A percentile compares a stretch with the other conserved stretches of the same genome.
Evolutionary conservation across 2,329 filamentous ascomycete genomes (phyloP).

Genomic region (Lithohypha guttulata): DNA sequence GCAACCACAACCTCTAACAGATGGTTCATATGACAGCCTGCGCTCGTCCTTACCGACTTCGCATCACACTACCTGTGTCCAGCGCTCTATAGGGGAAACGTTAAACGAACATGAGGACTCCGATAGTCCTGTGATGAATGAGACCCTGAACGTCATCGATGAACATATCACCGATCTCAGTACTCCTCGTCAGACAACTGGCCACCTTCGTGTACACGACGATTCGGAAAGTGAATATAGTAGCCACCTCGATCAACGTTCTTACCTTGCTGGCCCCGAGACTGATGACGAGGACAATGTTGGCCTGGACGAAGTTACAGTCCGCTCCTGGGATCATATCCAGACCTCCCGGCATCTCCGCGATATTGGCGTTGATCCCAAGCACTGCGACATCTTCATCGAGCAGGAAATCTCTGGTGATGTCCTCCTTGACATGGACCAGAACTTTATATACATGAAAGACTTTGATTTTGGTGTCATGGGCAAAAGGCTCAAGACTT

Average conservation of each 20-base stretch:
- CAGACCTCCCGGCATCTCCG: constrained; percentile 86
- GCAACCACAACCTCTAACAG: too few relatives aligned
- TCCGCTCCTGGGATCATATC: constrained; percentile 66
- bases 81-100: constrained; percentile 35
- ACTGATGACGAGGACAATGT: constrained; percentile 83
- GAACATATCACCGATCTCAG: constrained; percentile 89
- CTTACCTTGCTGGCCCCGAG: constrained; percentile 88
- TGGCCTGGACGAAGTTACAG: constrained; percentile 59
- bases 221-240: constrained; percentile 82
- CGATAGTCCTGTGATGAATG: constrained; percentile 74
- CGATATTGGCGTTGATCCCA: constrained; percentile 70
- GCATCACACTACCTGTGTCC: constrained; percentile 28
- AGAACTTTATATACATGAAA: constrained; percentile 88
- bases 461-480: constrained; percentile 90
- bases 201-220: constrained; percentile 27
- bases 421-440: constrained; percentile 87
- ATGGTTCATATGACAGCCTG: too few relatives aligned
- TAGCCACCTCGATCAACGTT: constrained; percentile 60
- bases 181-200: constrained; percentile 46
- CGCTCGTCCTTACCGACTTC: constrained; percentile 30
- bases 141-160: constrained; percentile 90
- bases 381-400: constrained; percentile 85
- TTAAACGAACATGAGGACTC: constrained; percentile 45
- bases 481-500: constrained; percentile 78
- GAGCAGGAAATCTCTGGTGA: constrained; percentile 95